Evolutionary conservation across 2,329 filamentous ascomycete species (phyloP).

Genomic region (Calonectria leucothoes): DNA sequence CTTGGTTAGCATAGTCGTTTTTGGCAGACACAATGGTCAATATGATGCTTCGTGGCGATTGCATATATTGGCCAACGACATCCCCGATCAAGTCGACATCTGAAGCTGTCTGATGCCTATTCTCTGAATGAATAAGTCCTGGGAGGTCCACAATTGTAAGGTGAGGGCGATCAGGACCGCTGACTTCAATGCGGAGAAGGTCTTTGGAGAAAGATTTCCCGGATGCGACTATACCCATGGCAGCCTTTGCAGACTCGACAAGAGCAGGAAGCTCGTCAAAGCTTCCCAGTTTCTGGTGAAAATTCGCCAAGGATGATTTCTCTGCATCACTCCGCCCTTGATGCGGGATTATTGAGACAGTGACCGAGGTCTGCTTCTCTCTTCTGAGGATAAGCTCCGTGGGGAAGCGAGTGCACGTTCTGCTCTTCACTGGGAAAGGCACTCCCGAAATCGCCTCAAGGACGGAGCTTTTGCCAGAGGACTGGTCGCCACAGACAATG

Average conservation of each 20-base stretch:
- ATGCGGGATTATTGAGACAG: slow-evolving; percentile 48
- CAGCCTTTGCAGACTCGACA: slow-evolving; percentile 52
- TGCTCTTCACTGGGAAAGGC: slow-evolving; percentile 68
- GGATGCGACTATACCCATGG: slow-evolving; percentile 60
- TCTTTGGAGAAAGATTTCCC: slow-evolving; percentile 57
- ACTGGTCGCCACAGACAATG: slow-evolving; percentile 70
- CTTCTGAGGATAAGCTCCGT: slow-evolving; percentile 69
- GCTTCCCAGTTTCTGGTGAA: slow-evolving; percentile 32
- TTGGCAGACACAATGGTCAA: slow-evolving; percentile 69
- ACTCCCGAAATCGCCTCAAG: slow-evolving; percentile 73
- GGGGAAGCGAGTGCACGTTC: slow-evolving; percentile 70
- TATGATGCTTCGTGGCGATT: slow-evolving; percentile 67
- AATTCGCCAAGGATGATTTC: slow-evolving; percentile 36
- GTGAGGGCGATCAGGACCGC: slow-evolving; percentile 60
- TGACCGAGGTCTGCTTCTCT: slow-evolving; percentile 43
- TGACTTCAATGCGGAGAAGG: slow-evolving; percentile 61
- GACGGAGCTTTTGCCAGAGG: slow-evolving; percentile 72
- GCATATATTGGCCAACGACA: slow-evolving; percentile 69
- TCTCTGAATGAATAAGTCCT: slow-evolving; percentile 63
- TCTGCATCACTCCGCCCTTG: slow-evolving; percentile 40
- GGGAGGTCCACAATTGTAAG: slow-evolving; percentile 72
- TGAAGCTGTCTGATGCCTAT: slow-evolving; percentile 56
- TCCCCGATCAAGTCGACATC: slow-evolving; percentile 58
- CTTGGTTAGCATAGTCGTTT: slow-evolving; percentile 69
- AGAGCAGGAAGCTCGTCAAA: slow-evolving; percentile 41